phyloP scores from a whole-genome alignment of 331 rosid genomes.

The Rhamnella rubrinervis region DNA sequence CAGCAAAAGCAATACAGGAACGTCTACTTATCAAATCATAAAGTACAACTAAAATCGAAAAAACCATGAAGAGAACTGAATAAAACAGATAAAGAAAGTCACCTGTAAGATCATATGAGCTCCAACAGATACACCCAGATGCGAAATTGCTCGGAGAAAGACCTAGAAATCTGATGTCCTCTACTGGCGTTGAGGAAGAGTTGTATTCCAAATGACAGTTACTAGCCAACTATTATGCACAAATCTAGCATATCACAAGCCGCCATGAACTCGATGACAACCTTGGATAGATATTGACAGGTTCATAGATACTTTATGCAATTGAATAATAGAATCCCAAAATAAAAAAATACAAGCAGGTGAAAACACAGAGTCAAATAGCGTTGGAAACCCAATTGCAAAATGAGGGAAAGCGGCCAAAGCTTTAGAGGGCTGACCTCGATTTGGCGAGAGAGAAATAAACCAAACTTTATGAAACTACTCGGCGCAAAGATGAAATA shows the following conservation, averaged over 20 bases:
- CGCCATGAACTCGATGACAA: conserved; percentile 45
- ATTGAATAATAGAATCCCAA: conserved; percentile 8
- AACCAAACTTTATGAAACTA: conserved; percentile 14
- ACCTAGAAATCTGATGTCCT: conserved; percentile 17
- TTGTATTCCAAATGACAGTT: conserved; percentile 23
- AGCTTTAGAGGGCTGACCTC: conserved; percentile 18
- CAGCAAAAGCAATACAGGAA: conserved; percentile 20
- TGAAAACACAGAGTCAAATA: conserved; percentile 14
- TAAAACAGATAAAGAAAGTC: conserved; percentile 29
- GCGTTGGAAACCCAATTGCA: conserved; percentile 8
- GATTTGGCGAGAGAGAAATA: conserved; percentile 5
- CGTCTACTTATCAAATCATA: conserved; percentile 20
- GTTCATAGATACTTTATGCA: conserved; percentile 23
- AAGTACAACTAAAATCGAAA: conserved; percentile 4
- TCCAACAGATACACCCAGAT: conserved; percentile 24
- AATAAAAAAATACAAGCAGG: background rate
- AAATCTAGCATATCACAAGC: conserved; percentile 48
- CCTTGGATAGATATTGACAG: conserved; percentile 37
- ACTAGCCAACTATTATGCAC: conserved; percentile 15
- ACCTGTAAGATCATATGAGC: conserved; percentile 39
- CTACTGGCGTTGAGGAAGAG: conserved; percentile 11
- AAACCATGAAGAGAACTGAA: conserved; percentile 21
- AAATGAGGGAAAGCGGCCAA: background rate
- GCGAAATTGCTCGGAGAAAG: conserved; percentile 17
- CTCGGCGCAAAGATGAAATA: background rate